A percentile compares a stretch with the other conserved stretches of the same genome.
phyloP scores from a whole-genome alignment of 352 stramenopile species.

The Globisporangium irregulare region DNA sequence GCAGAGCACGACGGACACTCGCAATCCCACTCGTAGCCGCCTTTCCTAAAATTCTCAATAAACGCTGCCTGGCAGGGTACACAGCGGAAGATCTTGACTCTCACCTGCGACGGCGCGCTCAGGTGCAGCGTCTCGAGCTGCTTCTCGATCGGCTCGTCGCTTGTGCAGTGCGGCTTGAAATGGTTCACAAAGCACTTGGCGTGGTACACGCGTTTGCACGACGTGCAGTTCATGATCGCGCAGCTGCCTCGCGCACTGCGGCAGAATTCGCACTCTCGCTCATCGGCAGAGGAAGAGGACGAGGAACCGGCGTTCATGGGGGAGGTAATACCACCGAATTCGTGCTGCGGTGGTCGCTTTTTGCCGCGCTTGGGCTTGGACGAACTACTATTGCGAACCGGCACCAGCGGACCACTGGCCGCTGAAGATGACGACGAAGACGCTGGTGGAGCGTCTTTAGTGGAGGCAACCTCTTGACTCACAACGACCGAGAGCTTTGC shows the following conservation, averaged over 20 bases:
- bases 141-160: conserved; percentile 23
- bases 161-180: conserved; percentile 31
- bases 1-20: conserved; percentile 36
- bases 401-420: not conserved
- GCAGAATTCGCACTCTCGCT: conserved; percentile 45
- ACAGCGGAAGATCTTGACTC: conserved; percentile 43
- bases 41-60: conserved; percentile 38
- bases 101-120: conserved; percentile 19
- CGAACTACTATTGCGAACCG: not conserved
- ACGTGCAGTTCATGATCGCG: conserved; percentile 34
- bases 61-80: conserved; percentile 41
- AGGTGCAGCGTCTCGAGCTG: conserved; percentile 34
- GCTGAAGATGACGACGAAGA: conserved; percentile 1
- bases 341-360: conserved; percentile 5
- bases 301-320: not conserved
- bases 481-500: conserved; percentile 2
- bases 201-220: conserved; percentile 44
- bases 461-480: not conserved
- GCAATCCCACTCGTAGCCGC: conserved; percentile 34
- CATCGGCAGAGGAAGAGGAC: not conserved
- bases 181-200: conserved; percentile 33
- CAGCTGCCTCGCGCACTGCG: conserved; percentile 30
- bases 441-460: not conserved
- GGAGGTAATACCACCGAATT: conserved; percentile 3
- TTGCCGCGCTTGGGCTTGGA: not conserved